Evolutionary conservation across 495 filamentous ascomycete species (phyloP), one percentile per base, ranked within the genome.

Genomic region (Podospora pseudoanserina): DNA sequence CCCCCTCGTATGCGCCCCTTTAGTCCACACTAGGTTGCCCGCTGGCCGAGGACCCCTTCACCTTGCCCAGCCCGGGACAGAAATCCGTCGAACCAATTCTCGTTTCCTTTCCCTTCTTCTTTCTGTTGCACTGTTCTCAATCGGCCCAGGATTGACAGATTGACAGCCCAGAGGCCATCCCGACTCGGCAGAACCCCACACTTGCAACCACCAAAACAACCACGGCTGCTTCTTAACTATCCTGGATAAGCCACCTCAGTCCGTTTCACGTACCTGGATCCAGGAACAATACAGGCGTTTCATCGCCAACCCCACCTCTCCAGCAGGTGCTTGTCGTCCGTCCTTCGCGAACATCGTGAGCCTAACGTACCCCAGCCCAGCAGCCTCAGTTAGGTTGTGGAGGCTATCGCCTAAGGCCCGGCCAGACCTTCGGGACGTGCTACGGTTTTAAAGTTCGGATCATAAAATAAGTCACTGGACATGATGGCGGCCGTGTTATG

Each of bases 51-150:
- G 34, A 32, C 30, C 39, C 39, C 39, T 49, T 49, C 39, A 49
- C 39, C 39, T 49, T 49, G 39, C 39, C 39, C 39, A 49, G 39
- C 39, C 39, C 13, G 1, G 39, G 9, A 49, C 9, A 13, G 39
- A 49, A 18, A 49, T 49, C 39, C 39, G 39, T 58, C n/a, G 55
- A 58, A 58, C 55, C 55, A 20, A 18, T 63, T 44, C 34, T 49
- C 18, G 49, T n/a, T 19, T 63, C n/a, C n/a, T 18, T 63, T 26
- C 20, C 16, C 30, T 44, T 60, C 58, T 70, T 69, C 68, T 67
- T 67, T 39, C 63, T 63, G 19, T 32, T 49, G 19, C 54, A 58
- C 20, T 44, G 65, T 65, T 65, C 65, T 66, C 44, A 70, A 64
- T 62, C 30, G 60, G 60, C 23, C 26, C 23, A 23, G 19, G 19